These are phyloP conservation scores for Lantana camara DNA, from an alignment of 257 asterid species.

Conservation along the genomic window DNA sequence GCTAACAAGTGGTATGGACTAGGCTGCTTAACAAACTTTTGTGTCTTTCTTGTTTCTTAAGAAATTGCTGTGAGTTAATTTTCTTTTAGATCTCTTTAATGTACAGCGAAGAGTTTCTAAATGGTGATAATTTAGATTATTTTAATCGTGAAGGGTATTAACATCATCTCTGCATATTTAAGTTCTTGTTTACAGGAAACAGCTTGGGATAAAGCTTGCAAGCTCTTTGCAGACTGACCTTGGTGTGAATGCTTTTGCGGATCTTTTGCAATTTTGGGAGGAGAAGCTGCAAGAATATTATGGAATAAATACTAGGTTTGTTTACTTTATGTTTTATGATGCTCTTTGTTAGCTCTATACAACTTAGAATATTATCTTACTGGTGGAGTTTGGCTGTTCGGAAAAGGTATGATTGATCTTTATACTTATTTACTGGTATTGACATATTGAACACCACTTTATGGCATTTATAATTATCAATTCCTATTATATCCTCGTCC, in stretches of 20 bases:
- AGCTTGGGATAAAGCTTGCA: constrained; percentile 98
- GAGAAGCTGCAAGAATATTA: constrained; percentile 82
- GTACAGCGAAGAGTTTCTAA: neutral
- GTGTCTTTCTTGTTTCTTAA: constrained; percentile 75
- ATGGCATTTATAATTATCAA: neutral
- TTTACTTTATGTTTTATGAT: constrained; percentile 24
- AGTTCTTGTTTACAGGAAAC: constrained; percentile 63
- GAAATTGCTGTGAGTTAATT: constrained; percentile 66
- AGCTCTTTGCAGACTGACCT: constrained; percentile 78
- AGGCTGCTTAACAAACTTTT: constrained; percentile 95
- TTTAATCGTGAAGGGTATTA: constrained; percentile 10
- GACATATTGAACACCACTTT: constrained; percentile 11
- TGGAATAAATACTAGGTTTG: constrained; percentile 91
- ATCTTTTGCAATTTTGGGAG: constrained; percentile 78
- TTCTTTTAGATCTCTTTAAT: constrained; percentile 8
- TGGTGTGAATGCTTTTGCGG: constrained; percentile 83
- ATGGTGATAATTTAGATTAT: neutral
- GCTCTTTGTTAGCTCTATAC: constrained; percentile 16
- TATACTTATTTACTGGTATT: constrained; percentile 19
- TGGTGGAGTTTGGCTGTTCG: constrained; percentile 9
- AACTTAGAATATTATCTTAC: neutral
- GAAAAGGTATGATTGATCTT: constrained; percentile 4
- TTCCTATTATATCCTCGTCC: neutral
- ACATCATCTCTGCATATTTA: neutral
- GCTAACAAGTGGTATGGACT: constrained; percentile 93